Evolutionary conservation across 495 filamentous ascomycete species (phyloP).

Genomic region (Parachaetomium inaequale): DNA sequence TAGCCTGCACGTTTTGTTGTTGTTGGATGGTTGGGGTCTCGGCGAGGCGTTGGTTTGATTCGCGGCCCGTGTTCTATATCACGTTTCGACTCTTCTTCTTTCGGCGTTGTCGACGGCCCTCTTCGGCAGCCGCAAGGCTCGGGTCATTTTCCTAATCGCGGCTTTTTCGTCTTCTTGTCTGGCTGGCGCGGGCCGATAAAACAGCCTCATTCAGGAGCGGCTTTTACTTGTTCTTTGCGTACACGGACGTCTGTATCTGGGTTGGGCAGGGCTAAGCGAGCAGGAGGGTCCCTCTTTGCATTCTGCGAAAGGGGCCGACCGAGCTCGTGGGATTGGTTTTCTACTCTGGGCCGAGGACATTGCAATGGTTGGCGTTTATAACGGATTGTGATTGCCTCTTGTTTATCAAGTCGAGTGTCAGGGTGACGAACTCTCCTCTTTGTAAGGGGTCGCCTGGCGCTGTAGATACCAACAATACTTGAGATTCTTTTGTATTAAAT

Average conservation of each 20-base stretch:
- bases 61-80: not conserved
- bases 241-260: constrained; percentile 6
- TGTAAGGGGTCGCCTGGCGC: not conserved
- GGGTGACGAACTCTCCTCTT: not conserved
- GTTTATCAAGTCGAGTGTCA: not conserved
- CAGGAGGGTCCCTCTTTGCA: not conserved
- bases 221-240: not conserved
- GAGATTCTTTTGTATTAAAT: not conserved
- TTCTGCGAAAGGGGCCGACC: not conserved
- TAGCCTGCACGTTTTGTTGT: constrained; percentile 7
- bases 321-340: not conserved
- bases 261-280: not conserved
- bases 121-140: not conserved
- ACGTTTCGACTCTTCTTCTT: not conserved
- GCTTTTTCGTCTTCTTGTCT: not conserved
- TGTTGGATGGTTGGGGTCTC: not conserved
- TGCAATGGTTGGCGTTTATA: constrained; percentile 6
- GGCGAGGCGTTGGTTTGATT: constrained; percentile 7
- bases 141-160: constrained; percentile 10
- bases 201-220: constrained; percentile 1
- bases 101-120: not conserved
- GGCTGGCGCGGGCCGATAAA: constrained; percentile 17
- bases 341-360: not conserved
- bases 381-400: not conserved
- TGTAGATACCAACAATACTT: not conserved